Base-by-base conservation (phyloP, 352 stramenopile species). In the Pythium sukuiense region DNA sequence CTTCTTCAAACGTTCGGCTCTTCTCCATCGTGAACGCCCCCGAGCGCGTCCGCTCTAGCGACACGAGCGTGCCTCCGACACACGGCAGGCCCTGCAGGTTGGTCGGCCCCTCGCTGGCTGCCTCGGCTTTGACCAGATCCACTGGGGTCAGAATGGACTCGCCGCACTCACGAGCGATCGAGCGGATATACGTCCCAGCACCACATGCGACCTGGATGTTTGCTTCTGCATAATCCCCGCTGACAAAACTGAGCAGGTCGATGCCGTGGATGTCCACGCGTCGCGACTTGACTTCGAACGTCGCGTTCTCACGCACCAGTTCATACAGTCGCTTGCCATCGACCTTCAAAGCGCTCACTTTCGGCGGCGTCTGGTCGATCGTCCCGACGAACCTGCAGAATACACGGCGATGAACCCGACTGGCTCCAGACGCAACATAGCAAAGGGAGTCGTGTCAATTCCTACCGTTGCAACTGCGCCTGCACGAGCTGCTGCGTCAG, bases 111-210 rank as follows among this genome's bases (percentile, higher is more conserved):
- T 69, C 73, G 24, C 33, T 16, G 1, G 6, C 37, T 2, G 55
- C 3, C 8, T 3, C 55, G 5, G 8, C 53, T 20, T 80, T 65
- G 6, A 77, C 16, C 0, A 66, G 24, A 8, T 71, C 53, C 1
- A 41, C 49, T 18, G 83, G 82, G 3, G 88, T 61, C 39, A 80
- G 11, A 7, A 95, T 61, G 18, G 72, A 74, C 59, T 96, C 86
- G 8, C 88, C 88, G 41, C 85, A 93, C 64, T 96, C 88, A 6
- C 88, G 81, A 1, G 88, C 88, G 59, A 96, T 96, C 5, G 86
- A 95, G 18, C 88, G 85, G 61, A 96, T 93, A 69, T 96, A 96
- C 16, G 88, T 96, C 18, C 88, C 88, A 35, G 74, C 77, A 43
- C 77, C 86, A 60, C 88, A 96, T 3, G 69, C 73, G 33, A 95